Evolutionary conservation across 306 rosid genomes (phyloP), one percentile per base, ranked within the genome.

Genomic region (Mimosa pudica): DNA sequence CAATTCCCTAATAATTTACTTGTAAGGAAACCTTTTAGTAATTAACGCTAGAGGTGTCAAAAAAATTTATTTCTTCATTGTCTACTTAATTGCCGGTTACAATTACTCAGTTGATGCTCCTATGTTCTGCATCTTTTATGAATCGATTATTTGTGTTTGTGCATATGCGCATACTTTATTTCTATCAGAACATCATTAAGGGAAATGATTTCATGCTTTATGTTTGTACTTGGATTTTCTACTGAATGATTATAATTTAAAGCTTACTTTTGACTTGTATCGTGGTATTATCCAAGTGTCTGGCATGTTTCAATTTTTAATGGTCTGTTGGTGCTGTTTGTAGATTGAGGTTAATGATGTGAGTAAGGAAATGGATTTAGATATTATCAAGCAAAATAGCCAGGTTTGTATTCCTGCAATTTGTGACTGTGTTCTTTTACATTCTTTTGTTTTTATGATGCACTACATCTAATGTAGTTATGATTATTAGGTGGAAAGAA

Each of bases 301-400:
- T 8, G 12, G 74, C 41, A 45, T 45, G 65, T 71, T 64, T 47
- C 4, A 52, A 46, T 45, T 78, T 79, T 49, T 74, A 63, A 75
- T 75, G 10, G 75, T 81, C 76, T 66, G 32, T 70, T 78, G 49
- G 51, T 79, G 10, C 83, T 80, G 55, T 81, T 24, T 79, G 64
- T 82, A 96, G 99, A 91, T 96, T 81, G 99, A 96, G 86, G 98
- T 96, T 79, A 86, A 96, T 84, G 99, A 96, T 81, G 99, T 96
- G 81, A 93, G 99, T 85, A 96, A 90, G 88, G 99, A 96, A 86
- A 96, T 96, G 99, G 99, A 96, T 85, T 90, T 96, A 71, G 99
- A 96, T 87, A 97, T 96, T 86, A 93, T 96, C 85, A 93, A 92
- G 86, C 99, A 93, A 86, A 93, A 93, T 71, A 93, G 99, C 85